phyloP scores from a whole-genome alignment of 1,139 yeast genomes.

The Petasospora rhodanensis region DNA sequence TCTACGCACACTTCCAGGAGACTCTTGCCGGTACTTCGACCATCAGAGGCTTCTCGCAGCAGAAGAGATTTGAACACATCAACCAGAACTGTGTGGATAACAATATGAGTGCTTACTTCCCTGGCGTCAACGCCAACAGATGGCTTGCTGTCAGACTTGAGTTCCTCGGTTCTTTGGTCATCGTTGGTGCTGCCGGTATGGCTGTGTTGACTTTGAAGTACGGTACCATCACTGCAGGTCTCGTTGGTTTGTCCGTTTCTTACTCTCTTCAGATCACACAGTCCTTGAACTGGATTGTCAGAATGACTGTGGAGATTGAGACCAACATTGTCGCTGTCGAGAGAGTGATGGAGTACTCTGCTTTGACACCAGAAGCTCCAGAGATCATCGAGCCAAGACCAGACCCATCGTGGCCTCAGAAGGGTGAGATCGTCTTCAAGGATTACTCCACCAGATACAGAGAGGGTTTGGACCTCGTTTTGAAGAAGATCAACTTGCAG shows the following conservation, averaged over 20 bases:
- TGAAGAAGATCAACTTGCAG: conserved; percentile 63
- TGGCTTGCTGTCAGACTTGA: conserved; percentile 96
- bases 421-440: conserved; percentile 67
- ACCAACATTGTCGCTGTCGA: conserved; percentile 96
- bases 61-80: conserved; percentile 62
- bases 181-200: conserved; percentile 80
- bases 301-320: conserved; percentile 98
- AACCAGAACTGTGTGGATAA: conserved; percentile 77
- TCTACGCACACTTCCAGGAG: conserved; percentile 96
- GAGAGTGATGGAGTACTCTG: conserved; percentile 83
- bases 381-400: conserved; percentile 73
- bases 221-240: conserved; percentile 77
- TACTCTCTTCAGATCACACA: conserved; percentile 92
- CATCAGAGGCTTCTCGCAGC: conserved; percentile 83
- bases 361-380: conserved; percentile 77
- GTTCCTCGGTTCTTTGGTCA: conserved; percentile 81
- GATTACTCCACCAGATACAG: conserved; percentile 83
- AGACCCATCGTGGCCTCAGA: conserved; percentile 66
- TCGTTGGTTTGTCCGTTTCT: conserved; percentile 88
- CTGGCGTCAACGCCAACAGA: conserved; percentile 89
- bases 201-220: conserved; percentile 63
- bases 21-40: conserved; percentile 86
- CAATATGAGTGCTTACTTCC: conserved; percentile 89
- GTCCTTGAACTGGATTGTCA: conserved; percentile 91
- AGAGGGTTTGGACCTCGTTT: conserved; percentile 75